Base-by-base conservation (phyloP, 2,329 filamentous ascomycete genomes). In the Corniculantispora saksenae region DNA sequence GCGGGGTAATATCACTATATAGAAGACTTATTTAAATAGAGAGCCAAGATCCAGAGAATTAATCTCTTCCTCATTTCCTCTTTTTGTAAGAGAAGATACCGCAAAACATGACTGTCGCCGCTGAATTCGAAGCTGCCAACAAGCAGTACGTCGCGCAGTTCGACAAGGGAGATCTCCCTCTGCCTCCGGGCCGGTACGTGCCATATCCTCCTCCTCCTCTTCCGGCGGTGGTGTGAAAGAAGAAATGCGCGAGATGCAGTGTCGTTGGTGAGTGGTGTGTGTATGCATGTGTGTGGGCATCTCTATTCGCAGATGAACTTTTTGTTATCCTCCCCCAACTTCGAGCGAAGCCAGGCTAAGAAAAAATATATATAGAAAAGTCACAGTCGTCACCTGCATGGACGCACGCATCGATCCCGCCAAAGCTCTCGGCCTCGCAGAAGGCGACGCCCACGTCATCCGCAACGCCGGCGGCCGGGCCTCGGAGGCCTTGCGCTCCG, bases 371-470 rank as follows among this genome's bases (percentile, higher is more conserved):
- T 43, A 19, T 56, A 78, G 76, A 61, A 78, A 78, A 51, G 73
- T 78, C 8, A 69, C 71, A 6, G 69, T 76, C 32, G 83, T 94
- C 53, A 91, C 91, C 0, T 95, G 92, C 77, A 95, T 95, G 91
- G 91, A 95, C 72, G 90, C 92, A 6, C 87, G 91, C 60, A 80
- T 89, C 70, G 84, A 94, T 70, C 87, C 91, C 0, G 83, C 86
- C 3, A 80, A 84, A 15, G 89, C 89, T 1, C 89, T 93, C 62
- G 89, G 89, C 10, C 89, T 94, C 65, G 79, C 83, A 23, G 84
- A 92, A 21, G 91, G 92, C 48, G 90, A 93, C 68, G 92, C 91
- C 0, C 91, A 95, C 76, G 86, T 93, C 38, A 89, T 93, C 66
- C 87, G 91, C 66, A 94, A 93, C 69, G 90, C 89, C 12, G 89